Conservation (phyloP, 352 stramenopile genomes). For the Phytopythium montanum region DNA sequence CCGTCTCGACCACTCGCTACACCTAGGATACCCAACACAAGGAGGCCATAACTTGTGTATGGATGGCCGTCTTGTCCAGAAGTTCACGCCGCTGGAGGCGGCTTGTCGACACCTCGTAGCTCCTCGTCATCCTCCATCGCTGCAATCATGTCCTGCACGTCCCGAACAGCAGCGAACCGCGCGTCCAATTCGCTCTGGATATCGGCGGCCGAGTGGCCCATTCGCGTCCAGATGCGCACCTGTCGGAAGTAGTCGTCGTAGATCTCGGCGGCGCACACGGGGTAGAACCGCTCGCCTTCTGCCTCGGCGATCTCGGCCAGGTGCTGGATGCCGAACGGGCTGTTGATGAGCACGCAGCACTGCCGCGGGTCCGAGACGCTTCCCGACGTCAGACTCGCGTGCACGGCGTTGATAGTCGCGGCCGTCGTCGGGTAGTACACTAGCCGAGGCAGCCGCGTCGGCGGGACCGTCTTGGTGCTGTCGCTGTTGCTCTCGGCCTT, state of each 20-base stretch:
- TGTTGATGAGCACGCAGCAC: constrained; percentile 65
- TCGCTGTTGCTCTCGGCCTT: constrained; percentile 17
- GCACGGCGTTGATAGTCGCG: constrained; percentile 62
- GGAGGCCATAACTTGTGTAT: not conserved
- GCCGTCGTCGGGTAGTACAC: constrained; percentile 61
- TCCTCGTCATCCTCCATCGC: constrained; percentile 14
- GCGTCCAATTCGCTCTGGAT: constrained; percentile 54
- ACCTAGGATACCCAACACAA: not conserved
- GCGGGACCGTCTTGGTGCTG: constrained; percentile 24
- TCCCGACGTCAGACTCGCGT: constrained; percentile 40
- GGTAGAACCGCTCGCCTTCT: constrained; percentile 49
- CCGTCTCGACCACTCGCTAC: not conserved
- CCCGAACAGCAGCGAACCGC: constrained; percentile 40
- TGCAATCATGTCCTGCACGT: constrained; percentile 36
- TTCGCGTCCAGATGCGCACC: constrained; percentile 64
- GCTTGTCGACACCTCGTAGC: not conserved
- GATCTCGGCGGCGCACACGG: constrained; percentile 62
- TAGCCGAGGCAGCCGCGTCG: constrained; percentile 40
- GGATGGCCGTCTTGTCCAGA: not conserved
- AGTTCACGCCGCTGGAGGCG: not conserved
- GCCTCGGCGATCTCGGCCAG: constrained; percentile 46
- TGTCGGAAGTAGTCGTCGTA: constrained; percentile 76
- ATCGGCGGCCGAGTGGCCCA: constrained; percentile 44
- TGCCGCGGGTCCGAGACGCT: constrained; percentile 36
- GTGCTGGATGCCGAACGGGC: constrained; percentile 52